phyloP scores from a whole-genome alignment of 2,329 filamentous ascomycete genomes.

The Neurospora sp. region DNA sequence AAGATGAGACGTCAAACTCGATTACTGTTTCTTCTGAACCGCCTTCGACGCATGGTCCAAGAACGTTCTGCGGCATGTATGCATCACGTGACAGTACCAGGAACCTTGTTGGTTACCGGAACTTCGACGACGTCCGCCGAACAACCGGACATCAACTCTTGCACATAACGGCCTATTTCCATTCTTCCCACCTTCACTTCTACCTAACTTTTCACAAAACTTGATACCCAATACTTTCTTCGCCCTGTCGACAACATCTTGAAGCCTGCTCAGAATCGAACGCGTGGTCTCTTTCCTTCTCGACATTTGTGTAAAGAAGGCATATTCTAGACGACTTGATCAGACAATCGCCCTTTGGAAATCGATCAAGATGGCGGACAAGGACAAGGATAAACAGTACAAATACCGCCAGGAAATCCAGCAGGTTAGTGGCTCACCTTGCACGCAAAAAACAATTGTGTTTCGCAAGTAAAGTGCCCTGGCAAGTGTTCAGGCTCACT shows the following conservation, averaged over 20 bases:
- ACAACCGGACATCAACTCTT: neutral
- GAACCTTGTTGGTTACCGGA: neutral
- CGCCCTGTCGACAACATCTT: neutral
- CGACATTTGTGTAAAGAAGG: neutral
- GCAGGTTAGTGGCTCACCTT: conserved; percentile 47
- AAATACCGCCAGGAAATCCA: conserved; percentile 99
- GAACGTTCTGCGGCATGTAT: neutral
- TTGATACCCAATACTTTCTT: neutral
- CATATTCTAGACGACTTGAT: neutral
- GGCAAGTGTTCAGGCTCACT: neutral
- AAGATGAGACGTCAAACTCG: neutral
- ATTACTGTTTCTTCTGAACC: neutral
- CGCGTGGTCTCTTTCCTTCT: neutral
- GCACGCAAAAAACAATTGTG: neutral
- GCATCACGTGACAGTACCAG: neutral
- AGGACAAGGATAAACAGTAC: conserved; percentile 52
- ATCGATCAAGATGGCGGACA: conserved; percentile 55
- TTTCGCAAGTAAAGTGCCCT: neutral
- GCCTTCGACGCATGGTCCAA: neutral
- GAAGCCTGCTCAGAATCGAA: neutral
- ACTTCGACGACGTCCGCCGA: neutral
- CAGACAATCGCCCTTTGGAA: neutral
- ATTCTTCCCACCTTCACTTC: neutral
- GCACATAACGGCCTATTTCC: neutral
- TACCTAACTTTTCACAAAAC: neutral